Conservation (phyloP, 148 eudicot genomes). For the Rhododendron simsii region DNA sequence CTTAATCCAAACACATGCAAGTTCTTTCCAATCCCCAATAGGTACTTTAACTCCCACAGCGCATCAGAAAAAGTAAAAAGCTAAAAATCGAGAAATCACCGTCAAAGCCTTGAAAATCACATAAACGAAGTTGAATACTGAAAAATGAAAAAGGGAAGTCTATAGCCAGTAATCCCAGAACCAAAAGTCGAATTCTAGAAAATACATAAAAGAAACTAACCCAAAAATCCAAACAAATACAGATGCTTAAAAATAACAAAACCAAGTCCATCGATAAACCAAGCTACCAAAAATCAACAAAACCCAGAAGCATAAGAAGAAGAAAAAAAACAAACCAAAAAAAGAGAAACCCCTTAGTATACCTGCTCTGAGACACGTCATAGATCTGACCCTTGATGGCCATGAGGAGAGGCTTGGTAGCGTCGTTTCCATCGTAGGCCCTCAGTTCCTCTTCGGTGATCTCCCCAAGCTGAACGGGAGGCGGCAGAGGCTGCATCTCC, state of each 20-base stretch:
- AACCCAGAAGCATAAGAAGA: not conserved
- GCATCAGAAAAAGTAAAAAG: not conserved
- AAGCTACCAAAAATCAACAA: not conserved
- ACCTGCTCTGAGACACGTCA: constrained; percentile 98
- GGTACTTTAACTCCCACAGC: not conserved
- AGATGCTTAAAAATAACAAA: not conserved
- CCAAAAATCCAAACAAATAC: not conserved
- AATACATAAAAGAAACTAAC: not conserved
- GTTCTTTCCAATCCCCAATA: not conserved
- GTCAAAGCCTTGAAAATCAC: not conserved
- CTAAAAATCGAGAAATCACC: not conserved
- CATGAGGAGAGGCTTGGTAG: constrained; percentile 82
- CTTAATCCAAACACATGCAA: not conserved
- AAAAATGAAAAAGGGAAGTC: not conserved
- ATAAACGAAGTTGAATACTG: not conserved
- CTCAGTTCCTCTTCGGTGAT: constrained; percentile 68
- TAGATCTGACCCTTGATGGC: constrained; percentile 98
- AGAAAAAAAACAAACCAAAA: not conserved
- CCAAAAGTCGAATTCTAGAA: not conserved
- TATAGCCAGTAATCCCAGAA: not conserved
- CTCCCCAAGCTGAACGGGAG: constrained; percentile 89
- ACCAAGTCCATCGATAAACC: not conserved
- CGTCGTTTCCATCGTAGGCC: constrained; percentile 69
- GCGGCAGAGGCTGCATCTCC: constrained; percentile 64
- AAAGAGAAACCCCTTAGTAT: not conserved